Evolutionary conservation across 495 filamentous ascomycete species (phyloP).

Genomic region (Daldinia vernicosa): DNA sequence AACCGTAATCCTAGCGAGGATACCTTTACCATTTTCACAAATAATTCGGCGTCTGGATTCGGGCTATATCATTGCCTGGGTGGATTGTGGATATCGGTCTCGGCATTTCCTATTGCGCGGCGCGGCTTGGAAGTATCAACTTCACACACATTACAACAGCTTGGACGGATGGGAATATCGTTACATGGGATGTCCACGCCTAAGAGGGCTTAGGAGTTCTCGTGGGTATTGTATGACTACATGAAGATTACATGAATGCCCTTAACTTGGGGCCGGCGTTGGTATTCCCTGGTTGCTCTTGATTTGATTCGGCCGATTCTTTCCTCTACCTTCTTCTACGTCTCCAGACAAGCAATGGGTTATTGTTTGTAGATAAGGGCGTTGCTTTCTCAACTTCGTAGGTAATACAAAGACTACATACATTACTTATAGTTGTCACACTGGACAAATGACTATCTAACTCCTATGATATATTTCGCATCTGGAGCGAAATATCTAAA

Average conservation of each 20-base stretch:
- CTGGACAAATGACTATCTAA: not conserved
- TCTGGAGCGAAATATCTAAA: not conserved
- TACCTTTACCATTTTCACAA: constrained; percentile 47
- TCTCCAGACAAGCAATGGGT: constrained; percentile 13
- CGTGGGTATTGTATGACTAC: constrained; percentile 38
- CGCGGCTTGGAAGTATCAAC: constrained; percentile 32
- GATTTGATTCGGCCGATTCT: constrained; percentile 1
- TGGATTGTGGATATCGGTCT: constrained; percentile 44
- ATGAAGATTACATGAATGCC: constrained; percentile 38
- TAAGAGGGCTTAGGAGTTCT: constrained; percentile 25
- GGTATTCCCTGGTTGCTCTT: constrained; percentile 28
- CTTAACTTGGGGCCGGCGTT: constrained; percentile 27
- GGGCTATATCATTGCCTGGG: constrained; percentile 43
- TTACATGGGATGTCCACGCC: constrained; percentile 10
- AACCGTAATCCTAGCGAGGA: constrained; percentile 42
- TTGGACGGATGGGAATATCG: constrained; percentile 30
- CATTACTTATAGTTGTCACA: not conserved
- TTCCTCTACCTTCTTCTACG: constrained; percentile 4
- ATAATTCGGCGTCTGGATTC: constrained; percentile 49
- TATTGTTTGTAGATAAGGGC: constrained; percentile 27
- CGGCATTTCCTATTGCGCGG: constrained; percentile 34
- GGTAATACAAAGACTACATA: constrained; percentile 34
- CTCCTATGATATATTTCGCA: not conserved
- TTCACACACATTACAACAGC: constrained; percentile 36
- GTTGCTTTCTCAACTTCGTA: constrained; percentile 22